phyloP scores from a whole-genome alignment of 306 rosid species.

The Casuarina cunninghamiana region DNA sequence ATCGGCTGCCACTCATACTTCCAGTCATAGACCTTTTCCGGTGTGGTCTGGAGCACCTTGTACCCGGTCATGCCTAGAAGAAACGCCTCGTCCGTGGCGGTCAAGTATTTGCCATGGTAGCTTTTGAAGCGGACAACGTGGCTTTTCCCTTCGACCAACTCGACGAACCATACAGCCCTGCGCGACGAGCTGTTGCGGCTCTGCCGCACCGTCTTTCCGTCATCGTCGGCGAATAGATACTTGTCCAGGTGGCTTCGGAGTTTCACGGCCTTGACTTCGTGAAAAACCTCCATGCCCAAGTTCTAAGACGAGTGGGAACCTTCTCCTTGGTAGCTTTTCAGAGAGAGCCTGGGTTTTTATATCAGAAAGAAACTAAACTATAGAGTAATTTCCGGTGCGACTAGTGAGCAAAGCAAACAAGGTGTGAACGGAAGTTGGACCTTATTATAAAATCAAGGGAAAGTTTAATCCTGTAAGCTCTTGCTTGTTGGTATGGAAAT shows the following conservation, averaged over 20 bases:
- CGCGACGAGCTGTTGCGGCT: conserved; percentile 43
- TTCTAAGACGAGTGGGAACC: not conserved
- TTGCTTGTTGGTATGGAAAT: conserved; percentile 30
- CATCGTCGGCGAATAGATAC: conserved; percentile 59
- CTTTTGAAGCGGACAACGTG: conserved; percentile 48
- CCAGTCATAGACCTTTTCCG: conserved; percentile 22
- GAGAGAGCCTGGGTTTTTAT: not conserved
- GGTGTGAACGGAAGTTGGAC: not conserved
- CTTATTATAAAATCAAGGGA: not conserved
- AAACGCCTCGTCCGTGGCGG: conserved; percentile 52
- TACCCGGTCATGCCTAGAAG: conserved; percentile 68
- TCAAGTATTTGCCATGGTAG: conserved; percentile 60
- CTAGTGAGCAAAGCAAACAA: too few relatives aligned
- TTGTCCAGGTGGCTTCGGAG: conserved; percentile 76
- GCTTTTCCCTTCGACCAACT: conserved; percentile 44
- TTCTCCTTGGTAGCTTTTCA: not conserved
- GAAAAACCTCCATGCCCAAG: conserved; percentile 59
- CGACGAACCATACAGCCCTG: conserved; percentile 65
- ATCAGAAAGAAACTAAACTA: too few relatives aligned
- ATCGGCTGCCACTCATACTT: conserved; percentile 73
- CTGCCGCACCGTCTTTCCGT: conserved; percentile 53
- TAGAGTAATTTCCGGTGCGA: too few relatives aligned
- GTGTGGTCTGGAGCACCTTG: conserved; percentile 37
- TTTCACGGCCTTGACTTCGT: conserved; percentile 46
- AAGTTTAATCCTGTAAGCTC: conserved; percentile 16